Base-by-base conservation (phyloP, 495 filamentous ascomycete genomes). In the Penicillium robsamsonii region DNA sequence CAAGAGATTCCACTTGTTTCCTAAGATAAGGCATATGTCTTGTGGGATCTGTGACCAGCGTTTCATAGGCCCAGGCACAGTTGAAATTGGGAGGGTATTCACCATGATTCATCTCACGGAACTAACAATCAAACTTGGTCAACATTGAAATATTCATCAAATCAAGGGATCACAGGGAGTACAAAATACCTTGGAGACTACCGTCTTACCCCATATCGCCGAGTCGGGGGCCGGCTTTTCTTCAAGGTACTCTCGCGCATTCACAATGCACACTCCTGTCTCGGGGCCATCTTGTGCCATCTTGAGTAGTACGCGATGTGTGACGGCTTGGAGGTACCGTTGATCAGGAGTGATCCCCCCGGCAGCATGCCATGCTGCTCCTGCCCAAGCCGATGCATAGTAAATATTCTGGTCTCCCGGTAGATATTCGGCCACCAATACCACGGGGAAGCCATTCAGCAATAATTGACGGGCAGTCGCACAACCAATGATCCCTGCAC, bases 371-470 rank as follows among this genome's bases (percentile, higher is more conserved):
- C 75, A 77, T 49, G 73, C 75, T 15, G 73, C 75, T 15, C 75
- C 75, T 15, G 75, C 75, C 75, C 75, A 77, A 12, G 75, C 75
- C 7, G 75, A 77, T 20, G 75, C 73, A 56, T 77, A 77, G 30
- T 65, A 56, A n/a, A 75, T 71, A 42, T 65, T 63, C 52, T 75
- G 66, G 46, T 77, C 73, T 18, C 75, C 75, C 0, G 75, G 75
- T 5, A 77, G 60, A 56, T 69, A 75, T 52, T 77, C 75, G 9
- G 72, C 75, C 9, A 77, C 70, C 48, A 77, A 25, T 7, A 65
- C 61, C 2, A 77, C 73, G 4, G 67, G 58, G 52, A 77, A 76
- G 1, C 75, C 75, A n/a, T 62, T 62, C 11, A 62, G 60, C 2
- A 77, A 53, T 10, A 77, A 59, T 52, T 74, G 73, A 22, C 66